Conservation (phyloP, 2,329 filamentous ascomycete genomes). For the Sphaerulina vaccinii region DNA sequence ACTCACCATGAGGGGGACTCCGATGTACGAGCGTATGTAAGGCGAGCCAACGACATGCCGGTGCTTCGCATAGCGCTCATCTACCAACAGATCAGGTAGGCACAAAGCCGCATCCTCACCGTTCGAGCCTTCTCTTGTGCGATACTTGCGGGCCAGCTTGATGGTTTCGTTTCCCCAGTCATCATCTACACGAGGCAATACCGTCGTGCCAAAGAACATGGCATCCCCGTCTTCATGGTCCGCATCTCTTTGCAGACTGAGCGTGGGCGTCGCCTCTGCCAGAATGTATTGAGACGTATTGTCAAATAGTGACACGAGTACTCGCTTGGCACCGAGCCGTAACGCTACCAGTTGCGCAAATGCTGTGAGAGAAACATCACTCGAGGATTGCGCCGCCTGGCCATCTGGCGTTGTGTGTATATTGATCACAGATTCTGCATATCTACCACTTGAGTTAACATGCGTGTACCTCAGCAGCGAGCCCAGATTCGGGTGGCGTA, state of each 20-base stretch:
- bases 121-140: not conserved
- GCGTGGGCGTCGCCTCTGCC: slow-evolving; percentile 49
- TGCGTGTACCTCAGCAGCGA: not conserved
- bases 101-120: slow-evolving; percentile 34
- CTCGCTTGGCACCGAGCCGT: slow-evolving; percentile 38
- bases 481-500: no score
- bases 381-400: slow-evolving; percentile 6
- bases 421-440: slow-evolving; percentile 17
- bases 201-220: slow-evolving; percentile 33
- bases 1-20: slow-evolving; percentile 63
- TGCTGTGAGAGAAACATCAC: slow-evolving; percentile 38
- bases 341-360: slow-evolving; percentile 46
- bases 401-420: slow-evolving; percentile 1
- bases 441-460: slow-evolving; percentile 9
- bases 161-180: slow-evolving; percentile 39
- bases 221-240: slow-evolving; percentile 38
- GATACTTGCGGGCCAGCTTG: slow-evolving; percentile 12
- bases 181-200: slow-evolving; percentile 35
- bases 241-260: slow-evolving; percentile 38
- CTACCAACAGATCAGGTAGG: slow-evolving; percentile 28
- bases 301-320: slow-evolving; percentile 48
- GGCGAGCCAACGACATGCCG: slow-evolving; percentile 28
- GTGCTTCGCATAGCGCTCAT: slow-evolving; percentile 25
- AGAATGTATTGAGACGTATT: slow-evolving; percentile 49
- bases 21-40: slow-evolving; percentile 51